A percentile compares a stretch with the other conserved stretches of the same genome.
Evolutionary conservation across 768 basidiomycete genomes (phyloP).

Genomic region (Russula abietina): DNA sequence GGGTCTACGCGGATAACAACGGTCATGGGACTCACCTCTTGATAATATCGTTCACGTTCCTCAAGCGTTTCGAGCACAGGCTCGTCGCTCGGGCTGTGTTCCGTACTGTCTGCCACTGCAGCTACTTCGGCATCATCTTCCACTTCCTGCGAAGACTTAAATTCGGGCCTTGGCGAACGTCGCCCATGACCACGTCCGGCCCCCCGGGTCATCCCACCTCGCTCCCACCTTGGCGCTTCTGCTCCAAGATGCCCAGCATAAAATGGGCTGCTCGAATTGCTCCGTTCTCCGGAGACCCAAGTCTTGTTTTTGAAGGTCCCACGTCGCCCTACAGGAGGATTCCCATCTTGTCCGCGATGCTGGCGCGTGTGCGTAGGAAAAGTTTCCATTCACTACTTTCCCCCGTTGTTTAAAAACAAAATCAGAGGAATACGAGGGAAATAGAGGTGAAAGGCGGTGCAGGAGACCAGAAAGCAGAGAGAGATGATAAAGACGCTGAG

Average conservation of each 20-base stretch:
- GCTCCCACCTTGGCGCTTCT: constrained; percentile 57
- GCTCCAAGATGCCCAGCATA: constrained; percentile 22
- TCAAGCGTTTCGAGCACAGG: constrained; percentile 52
- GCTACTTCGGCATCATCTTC: constrained; percentile 32
- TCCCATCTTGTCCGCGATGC: constrained; percentile 15
- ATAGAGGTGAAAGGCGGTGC: neutral
- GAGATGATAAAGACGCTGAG: no score
- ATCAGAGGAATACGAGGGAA: no score
- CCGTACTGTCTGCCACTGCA: constrained; percentile 32
- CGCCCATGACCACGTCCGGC: constrained; percentile 39
- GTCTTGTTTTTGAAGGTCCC: constrained; percentile 24
- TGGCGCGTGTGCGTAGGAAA: constrained; percentile 7
- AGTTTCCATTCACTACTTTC: constrained; percentile 15
- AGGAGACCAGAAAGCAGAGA: no score
- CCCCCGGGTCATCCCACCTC: constrained; percentile 45
- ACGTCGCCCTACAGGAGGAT: constrained; percentile 4
- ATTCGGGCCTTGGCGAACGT: constrained; percentile 33
- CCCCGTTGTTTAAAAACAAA: neutral
- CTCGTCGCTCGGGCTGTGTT: constrained; percentile 31
- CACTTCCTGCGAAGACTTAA: neutral
- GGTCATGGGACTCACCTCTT: constrained; percentile 47
- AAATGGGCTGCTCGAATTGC: constrained; percentile 10
- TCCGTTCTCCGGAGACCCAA: constrained; percentile 19
- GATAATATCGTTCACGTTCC: constrained; percentile 62
- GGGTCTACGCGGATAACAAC: neutral